Conservation (phyloP, 352 stramenopile genomes). For the Globisporangium viniferum region DNA sequence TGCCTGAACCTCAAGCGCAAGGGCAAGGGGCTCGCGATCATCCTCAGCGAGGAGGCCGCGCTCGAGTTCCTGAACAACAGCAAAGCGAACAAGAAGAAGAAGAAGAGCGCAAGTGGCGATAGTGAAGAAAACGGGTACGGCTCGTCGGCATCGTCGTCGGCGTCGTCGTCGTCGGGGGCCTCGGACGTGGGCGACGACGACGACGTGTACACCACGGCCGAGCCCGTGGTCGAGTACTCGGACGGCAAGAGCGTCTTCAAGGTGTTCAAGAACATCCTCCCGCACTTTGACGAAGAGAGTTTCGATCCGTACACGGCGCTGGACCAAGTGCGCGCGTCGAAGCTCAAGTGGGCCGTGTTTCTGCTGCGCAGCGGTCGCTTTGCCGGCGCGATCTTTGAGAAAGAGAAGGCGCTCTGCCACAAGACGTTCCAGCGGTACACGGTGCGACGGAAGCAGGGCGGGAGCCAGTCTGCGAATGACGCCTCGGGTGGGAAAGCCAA, state of each 20-base stretch:
- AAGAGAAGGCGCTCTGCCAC: conserved; percentile 88
- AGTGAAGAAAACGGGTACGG: conserved; percentile 11
- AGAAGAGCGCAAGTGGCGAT: conserved; percentile 17
- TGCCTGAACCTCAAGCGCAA: conserved; percentile 80
- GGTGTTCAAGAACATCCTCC: conserved; percentile 68
- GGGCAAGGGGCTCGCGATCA: conserved; percentile 45
- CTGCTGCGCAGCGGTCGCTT: conserved; percentile 92
- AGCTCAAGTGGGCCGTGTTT: conserved; percentile 83
- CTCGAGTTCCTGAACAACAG: conserved; percentile 20
- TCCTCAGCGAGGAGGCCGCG: conserved; percentile 36
- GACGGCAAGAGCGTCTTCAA: conserved; percentile 77
- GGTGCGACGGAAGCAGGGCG: conserved; percentile 91
- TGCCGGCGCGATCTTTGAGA: conserved; percentile 87
- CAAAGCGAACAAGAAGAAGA: conserved; percentile 19
- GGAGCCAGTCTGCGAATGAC: conserved; percentile 89
- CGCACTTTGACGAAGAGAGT: conserved; percentile 35
- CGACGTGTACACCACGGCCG: conserved; percentile 40
- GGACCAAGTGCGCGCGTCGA: conserved; percentile 42
- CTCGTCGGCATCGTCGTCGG: conserved; percentile 36
- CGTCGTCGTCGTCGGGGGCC: conserved; percentile 34
- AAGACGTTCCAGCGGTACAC: conserved; percentile 94
- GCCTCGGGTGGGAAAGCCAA: conserved; percentile 83
- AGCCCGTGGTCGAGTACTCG: conserved; percentile 79
- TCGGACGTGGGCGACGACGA: conserved; percentile 47
- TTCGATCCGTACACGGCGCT: conserved; percentile 65